phyloP scores from a whole-genome alignment of 2,329 filamentous ascomycete species.

The Bimuria novae-zelandiae region DNA sequence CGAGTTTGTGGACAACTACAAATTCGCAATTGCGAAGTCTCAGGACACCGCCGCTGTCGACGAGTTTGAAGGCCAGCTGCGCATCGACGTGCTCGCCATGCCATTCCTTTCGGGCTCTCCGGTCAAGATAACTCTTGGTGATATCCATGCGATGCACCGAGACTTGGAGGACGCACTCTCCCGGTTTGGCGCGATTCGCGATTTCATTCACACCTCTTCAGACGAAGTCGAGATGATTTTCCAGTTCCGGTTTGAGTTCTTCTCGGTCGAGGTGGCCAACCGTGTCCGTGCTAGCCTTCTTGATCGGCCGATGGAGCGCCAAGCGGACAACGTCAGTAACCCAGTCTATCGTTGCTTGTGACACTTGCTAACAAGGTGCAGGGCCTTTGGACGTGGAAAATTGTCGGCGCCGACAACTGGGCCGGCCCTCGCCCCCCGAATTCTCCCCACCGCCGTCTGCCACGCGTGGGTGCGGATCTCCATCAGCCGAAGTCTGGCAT shows the following conservation, averaged over 20 bases:
- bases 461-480: constrained; percentile 29
- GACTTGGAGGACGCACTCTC: constrained; percentile 18
- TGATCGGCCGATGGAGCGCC: constrained; percentile 19
- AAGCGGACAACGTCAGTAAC: constrained; percentile 21
- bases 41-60: constrained; percentile 31
- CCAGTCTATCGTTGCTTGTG: constrained; percentile 1
- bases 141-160: constrained; percentile 21
- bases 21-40: constrained; percentile 31
- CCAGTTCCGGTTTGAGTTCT: constrained; percentile 39
- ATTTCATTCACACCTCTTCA: constrained; percentile 25
- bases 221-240: constrained; percentile 21
- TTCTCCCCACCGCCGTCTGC: constrained; percentile 26
- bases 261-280: constrained; percentile 32
- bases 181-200: constrained; percentile 25
- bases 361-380: constrained; percentile 23
- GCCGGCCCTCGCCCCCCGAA: constrained; percentile 22
- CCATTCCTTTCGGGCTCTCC: constrained; percentile 3
- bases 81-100: constrained; percentile 23
- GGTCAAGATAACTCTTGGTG: constrained; percentile 17
- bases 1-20: constrained; percentile 26
- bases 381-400: constrained; percentile 29
- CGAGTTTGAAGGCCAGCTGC: constrained; percentile 41
- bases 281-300: constrained; percentile 27
- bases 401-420: constrained; percentile 23
- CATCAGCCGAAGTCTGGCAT: no score